Conservation (phyloP, 768 basidiomycete genomes). For the Xanthoconium purpureum region DNA sequence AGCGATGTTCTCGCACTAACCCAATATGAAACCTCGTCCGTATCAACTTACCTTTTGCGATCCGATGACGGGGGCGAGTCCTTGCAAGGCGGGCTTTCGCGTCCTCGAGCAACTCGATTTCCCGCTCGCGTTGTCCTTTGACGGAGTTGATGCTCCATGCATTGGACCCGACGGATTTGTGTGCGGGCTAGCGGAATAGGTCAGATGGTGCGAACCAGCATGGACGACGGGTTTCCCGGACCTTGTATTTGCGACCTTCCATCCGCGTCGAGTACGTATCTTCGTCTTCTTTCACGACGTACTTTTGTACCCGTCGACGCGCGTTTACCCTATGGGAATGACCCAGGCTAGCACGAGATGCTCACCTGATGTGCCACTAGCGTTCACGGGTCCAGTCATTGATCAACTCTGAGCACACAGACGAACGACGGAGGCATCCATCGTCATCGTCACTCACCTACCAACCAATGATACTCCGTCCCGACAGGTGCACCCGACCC, state of each 20-base stretch:
- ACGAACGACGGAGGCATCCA: neutral
- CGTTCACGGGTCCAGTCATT: neutral
- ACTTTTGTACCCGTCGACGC: neutral
- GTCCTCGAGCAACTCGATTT: conserved; percentile 11
- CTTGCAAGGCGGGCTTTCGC: neutral
- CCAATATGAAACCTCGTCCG: neutral
- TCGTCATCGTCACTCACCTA: neutral
- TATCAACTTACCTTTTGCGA: conserved; percentile 5
- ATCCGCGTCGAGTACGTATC: conserved; percentile 6
- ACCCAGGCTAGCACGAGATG: neutral
- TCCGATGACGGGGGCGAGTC: conserved; percentile 8
- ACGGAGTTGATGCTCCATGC: conserved; percentile 8
- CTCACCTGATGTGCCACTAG: neutral
- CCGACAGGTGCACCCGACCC: neutral
- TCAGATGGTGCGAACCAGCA: neutral
- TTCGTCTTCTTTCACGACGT: conserved; percentile 13
- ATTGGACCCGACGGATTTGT: conserved; percentile 7
- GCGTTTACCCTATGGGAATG: too few species aligned
- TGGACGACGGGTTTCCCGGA: neutral
- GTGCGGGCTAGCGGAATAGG: neutral
- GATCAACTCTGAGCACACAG: neutral
- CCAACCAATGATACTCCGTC: conserved; percentile 7
- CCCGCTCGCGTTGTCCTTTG: conserved; percentile 6
- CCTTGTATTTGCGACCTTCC: conserved; percentile 15
- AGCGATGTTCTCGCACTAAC: conserved; percentile 12